These are phyloP conservation scores for Fennellomyces sp. DNA, from an alignment of 371 early-diverging fungal species.

Conservation along the genomic window DNA sequence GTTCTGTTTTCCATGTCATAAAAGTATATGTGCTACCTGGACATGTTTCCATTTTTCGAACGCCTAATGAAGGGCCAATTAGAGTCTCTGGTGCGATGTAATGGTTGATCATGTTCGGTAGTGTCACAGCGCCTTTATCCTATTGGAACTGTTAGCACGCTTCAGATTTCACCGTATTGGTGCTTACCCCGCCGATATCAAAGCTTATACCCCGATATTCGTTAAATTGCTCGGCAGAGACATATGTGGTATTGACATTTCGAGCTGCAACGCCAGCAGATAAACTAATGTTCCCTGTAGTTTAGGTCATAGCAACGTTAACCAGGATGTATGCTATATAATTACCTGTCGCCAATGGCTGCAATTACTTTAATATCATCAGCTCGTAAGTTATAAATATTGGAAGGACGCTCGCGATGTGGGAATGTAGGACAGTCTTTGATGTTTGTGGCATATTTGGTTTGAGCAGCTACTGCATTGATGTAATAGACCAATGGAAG, in stretches of 20 bases:
- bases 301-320: neutral
- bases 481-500: neutral
- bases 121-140: slow-evolving; percentile 26
- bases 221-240: slow-evolving; percentile 16
- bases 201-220: slow-evolving; percentile 38
- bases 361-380: slow-evolving; percentile 21
- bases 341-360: slow-evolving; percentile 38
- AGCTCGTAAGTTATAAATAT: slow-evolving; percentile 20
- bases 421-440: neutral
- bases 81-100: slow-evolving; percentile 16
- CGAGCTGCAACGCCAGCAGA: slow-evolving; percentile 30
- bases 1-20: no score
- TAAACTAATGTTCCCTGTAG: slow-evolving; percentile 19
- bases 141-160: slow-evolving; percentile 9
- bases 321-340: neutral
- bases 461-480: neutral
- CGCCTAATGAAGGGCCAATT: slow-evolving; percentile 30
- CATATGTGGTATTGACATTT: slow-evolving; percentile 24
- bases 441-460: slow-evolving; percentile 3
- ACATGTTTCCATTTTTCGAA: slow-evolving; percentile 22
- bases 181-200: slow-evolving; percentile 36
- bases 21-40: no score
- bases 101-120: slow-evolving; percentile 32
- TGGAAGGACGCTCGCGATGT: neutral
- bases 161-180: no score